phyloP scores from a whole-genome alignment of 2,329 filamentous ascomycete genomes.

The Rutstroemia sp. region DNA sequence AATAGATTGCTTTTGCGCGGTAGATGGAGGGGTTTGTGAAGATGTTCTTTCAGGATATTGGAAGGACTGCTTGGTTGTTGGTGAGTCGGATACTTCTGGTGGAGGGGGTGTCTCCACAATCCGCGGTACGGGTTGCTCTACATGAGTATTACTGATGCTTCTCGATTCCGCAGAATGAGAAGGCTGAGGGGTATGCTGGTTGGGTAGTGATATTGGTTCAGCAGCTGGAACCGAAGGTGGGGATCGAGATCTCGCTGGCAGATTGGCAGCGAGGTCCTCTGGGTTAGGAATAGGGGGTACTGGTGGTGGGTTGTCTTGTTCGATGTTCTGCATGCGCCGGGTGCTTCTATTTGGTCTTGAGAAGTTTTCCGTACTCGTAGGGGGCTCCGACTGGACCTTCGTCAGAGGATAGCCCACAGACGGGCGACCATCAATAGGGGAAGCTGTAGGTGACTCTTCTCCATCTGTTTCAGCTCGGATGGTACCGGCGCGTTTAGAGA shows the following conservation, averaged over 20 bases:
- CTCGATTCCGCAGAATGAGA: slow-evolving; percentile 7
- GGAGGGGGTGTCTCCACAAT: slow-evolving; percentile 58
- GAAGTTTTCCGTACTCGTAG: slow-evolving; percentile 51
- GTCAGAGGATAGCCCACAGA: slow-evolving; percentile 35
- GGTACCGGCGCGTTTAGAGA: slow-evolving; percentile 63
- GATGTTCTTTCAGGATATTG: slow-evolving; percentile 10
- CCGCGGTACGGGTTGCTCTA: slow-evolving; percentile 40
- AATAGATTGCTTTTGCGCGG: slow-evolving; percentile 34
- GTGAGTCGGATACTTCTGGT: slow-evolving; percentile 15
- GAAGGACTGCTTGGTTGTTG: slow-evolving; percentile 10
- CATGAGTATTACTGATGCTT: slow-evolving; percentile 24
- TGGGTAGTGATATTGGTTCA: not conserved
- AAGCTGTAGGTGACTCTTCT: slow-evolving; percentile 40
- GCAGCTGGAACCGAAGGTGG: not conserved
- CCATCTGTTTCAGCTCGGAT: slow-evolving; percentile 53
- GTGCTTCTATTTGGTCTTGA: slow-evolving; percentile 43
- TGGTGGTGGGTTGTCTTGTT: slow-evolving; percentile 7
- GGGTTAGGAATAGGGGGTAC: slow-evolving; percentile 8
- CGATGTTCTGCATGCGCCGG: slow-evolving; percentile 21
- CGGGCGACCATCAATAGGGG: slow-evolving; percentile 39
- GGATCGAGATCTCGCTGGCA: slow-evolving; percentile 12
- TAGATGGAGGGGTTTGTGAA: slow-evolving; percentile 7
- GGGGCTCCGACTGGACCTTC: slow-evolving; percentile 62
- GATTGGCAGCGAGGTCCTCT: slow-evolving; percentile 12
- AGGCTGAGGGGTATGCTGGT: not conserved